Evolutionary conservation across 257 asterid genomes (phyloP), one percentile per base, ranked within the genome.

Genomic region (Penstemon eatonii): DNA sequence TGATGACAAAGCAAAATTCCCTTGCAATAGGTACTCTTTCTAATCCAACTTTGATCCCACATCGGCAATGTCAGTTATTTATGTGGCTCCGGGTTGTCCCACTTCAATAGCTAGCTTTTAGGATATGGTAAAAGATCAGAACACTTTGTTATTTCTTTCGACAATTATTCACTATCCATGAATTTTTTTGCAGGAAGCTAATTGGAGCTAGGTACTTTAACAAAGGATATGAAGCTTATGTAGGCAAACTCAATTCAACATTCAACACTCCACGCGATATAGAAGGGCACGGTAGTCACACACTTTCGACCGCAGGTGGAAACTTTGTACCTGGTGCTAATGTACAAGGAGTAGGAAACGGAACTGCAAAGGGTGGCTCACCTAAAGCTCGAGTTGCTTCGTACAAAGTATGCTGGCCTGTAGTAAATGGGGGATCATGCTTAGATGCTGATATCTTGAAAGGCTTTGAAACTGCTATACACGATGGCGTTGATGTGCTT

Each of bases 301-400:
- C 97, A 0, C 76, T 92, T 8, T 92, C 98, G 7, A 92, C 97
- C 0, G 93, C 95, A 0, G 98, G 65, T 8, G 98, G 98, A 2
- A 85, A 79, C 85, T 78, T 85, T 25, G 98, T 90, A 55, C 68
- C 76, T 0, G 84, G 89, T 2, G 97, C 87, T 0, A 82, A 53
- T n/a, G 65, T 90, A 0, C 72, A 82, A 4, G 96, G 93, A 0
- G 4, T 65, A 4, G 84, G 73, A 4, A 73, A 79, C 0, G 97
- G 98, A 10, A 92, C 95, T 0, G 93, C 85, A 0, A 92, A 86
- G 68, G 97, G 97, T 0, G 98, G 98, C 2, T 81, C 97, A 0
- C 98, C 98, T 0, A 52, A 7, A 15, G 88, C 97, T 6, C 78
- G 96, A 25, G 95, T 83, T 2, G 97, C 96, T 4, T 15, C 87